These are phyloP conservation scores for Stagonosporopsis chrysanthemi DNA, from an alignment of 2,329 filamentous ascomycete species.

Conservation along the genomic window DNA sequence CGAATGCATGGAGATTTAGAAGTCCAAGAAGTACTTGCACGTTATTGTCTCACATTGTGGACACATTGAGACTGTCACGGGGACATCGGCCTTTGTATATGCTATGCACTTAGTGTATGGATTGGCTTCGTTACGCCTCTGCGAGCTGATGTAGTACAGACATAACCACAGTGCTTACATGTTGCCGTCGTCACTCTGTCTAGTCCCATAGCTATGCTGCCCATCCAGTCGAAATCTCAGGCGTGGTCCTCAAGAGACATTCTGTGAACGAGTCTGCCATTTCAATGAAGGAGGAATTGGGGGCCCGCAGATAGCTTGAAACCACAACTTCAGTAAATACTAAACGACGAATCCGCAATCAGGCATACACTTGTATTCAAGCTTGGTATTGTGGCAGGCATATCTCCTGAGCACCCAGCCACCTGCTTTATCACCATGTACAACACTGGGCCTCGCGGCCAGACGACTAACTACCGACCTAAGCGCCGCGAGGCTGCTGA, in stretches of 20 bases:
- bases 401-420: slow-evolving; percentile 4
- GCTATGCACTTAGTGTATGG: not conserved
- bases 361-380: not conserved
- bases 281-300: not conserved
- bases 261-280: not conserved
- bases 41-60: not conserved
- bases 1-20: not conserved
- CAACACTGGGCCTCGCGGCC: not conserved
- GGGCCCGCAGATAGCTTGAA: not conserved
- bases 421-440: slow-evolving; percentile 1
- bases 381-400: not conserved
- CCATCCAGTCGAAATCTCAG: too few relatives aligned
- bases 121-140: not conserved
- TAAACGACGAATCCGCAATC: not conserved
- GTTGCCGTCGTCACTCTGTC: not conserved
- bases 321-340: not conserved
- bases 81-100: not conserved
- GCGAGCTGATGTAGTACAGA: not conserved
- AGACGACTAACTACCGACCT: not conserved
- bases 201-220: not conserved
- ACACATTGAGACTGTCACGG: not conserved
- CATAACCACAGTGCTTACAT: not conserved
- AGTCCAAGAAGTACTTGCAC: not conserved
- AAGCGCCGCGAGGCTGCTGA: slow-evolving; percentile 2
- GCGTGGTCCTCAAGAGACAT: not conserved